A percentile compares a stretch with the other conserved stretches of the same genome.
phyloP scores from a whole-genome alignment of 768 basidiomycete species.

The Tricholoma sp. region DNA sequence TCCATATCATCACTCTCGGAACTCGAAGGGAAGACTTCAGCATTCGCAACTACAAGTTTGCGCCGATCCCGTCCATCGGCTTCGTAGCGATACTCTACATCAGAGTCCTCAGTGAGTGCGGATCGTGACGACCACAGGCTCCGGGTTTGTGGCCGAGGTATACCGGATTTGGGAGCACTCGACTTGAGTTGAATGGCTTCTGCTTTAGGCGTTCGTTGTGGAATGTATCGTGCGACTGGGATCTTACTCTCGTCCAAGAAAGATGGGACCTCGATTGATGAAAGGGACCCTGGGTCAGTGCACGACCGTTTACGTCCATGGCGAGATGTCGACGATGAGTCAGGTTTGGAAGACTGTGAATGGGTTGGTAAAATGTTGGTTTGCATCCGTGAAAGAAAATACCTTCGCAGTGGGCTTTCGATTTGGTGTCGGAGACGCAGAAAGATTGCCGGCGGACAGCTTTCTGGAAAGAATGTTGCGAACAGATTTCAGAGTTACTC shows the following conservation, averaged over 20 bases:
- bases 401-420: conserved; percentile 19
- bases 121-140: conserved; percentile 17
- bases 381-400: not conserved
- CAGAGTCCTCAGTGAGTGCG: conserved; percentile 34
- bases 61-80: conserved; percentile 31
- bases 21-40: conserved; percentile 35
- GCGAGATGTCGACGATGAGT: conserved; percentile 4
- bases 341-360: not conserved
- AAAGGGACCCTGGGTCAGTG: conserved; percentile 27
- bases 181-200: not conserved
- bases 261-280: not conserved
- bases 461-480: conserved; percentile 26
- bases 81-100: conserved; percentile 38
- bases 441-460: conserved; percentile 19
- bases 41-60: conserved; percentile 41
- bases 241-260: not conserved
- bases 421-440: conserved; percentile 9
- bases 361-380: not conserved
- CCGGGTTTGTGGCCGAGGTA: conserved; percentile 28
- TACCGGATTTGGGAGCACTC: conserved; percentile 17
- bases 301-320: conserved; percentile 25
- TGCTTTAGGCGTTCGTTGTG: not conserved
- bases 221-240: not conserved
- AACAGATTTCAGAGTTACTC: conserved; percentile 23
- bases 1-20: conserved; percentile 33